phyloP scores from a whole-genome alignment of 2,329 filamentous ascomycete species.

The Pestalotiopsis sp. region DNA sequence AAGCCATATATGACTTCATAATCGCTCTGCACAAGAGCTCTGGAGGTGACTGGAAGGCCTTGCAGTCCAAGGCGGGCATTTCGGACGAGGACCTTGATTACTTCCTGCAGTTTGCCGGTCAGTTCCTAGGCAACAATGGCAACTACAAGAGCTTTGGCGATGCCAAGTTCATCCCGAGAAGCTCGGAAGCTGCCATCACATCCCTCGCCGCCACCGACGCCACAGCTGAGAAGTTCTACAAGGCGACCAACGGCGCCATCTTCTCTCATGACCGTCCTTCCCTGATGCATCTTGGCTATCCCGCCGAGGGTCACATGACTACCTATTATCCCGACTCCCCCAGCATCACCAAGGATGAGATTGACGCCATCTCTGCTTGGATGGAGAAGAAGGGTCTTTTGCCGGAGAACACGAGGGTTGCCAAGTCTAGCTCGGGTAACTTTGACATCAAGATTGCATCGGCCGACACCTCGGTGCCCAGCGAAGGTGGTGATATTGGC shows the following conservation, averaged over 20 bases:
- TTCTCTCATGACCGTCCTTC: constrained; percentile 67
- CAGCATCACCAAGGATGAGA: constrained; percentile 74
- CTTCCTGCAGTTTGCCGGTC: constrained; percentile 77
- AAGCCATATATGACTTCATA: constrained; percentile 81
- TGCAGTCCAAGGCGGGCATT: constrained; percentile 67
- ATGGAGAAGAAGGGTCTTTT: constrained; percentile 73
- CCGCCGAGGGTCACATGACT: constrained; percentile 75
- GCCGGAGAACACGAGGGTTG: constrained; percentile 76
- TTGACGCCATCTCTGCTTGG: constrained; percentile 71
- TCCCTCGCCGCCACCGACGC: constrained; percentile 64
- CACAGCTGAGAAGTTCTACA: constrained; percentile 65
- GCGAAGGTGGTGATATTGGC: constrained; percentile 68
- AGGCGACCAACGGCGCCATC: constrained; percentile 70
- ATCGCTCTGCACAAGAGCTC: constrained; percentile 68
- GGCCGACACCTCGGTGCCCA: constrained; percentile 60
- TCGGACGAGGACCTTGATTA: constrained; percentile 64
- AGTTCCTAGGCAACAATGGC: constrained; percentile 79
- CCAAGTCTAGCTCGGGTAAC: constrained; percentile 64
- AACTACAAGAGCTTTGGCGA: constrained; percentile 91
- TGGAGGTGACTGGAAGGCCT: constrained; percentile 70
- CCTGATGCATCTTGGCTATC: constrained; percentile 76
- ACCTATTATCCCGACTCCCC: constrained; percentile 81
- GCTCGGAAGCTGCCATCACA: constrained; percentile 64
- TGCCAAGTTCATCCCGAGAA: constrained; percentile 79
- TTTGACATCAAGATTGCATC: constrained; percentile 79